Percentiles rank a stretch among this genome's conserved stretches.
These are phyloP conservation scores for Nakaseomyces nivariensis DNA, from an alignment of 1,139 yeast species.

Conservation along the genomic window DNA sequence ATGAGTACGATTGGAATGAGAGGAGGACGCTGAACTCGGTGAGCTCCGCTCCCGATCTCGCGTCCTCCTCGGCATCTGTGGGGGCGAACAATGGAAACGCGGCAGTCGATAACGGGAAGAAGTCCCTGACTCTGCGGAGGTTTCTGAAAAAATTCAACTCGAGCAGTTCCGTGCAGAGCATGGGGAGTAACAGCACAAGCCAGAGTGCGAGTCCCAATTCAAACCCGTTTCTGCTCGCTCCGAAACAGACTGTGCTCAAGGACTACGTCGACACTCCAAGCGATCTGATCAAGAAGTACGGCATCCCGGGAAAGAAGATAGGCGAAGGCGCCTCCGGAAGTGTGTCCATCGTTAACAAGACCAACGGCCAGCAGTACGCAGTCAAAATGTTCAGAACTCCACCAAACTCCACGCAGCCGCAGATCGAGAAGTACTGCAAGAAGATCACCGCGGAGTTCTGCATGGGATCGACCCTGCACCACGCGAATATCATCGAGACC, in stretches of 20 bases:
- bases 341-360: constrained; percentile 47
- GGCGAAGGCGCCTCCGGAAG: constrained; percentile 79
- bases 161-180: constrained; percentile 5
- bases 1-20: constrained; percentile 10
- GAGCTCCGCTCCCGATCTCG: not conserved
- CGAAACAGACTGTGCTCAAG: constrained; percentile 1
- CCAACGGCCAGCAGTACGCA: constrained; percentile 49
- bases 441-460: constrained; percentile 61
- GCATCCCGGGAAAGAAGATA: constrained; percentile 47
- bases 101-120: constrained; percentile 12
- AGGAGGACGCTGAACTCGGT: not conserved
- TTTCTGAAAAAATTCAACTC: constrained; percentile 29
- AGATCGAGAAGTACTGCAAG: constrained; percentile 43
- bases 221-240: too few relatives aligned
- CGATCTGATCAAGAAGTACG: constrained; percentile 41
- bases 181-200: not conserved
- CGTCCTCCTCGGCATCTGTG: too few relatives aligned
- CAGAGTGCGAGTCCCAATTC: not conserved
- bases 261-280: constrained; percentile 32
- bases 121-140: constrained; percentile 28
- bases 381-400: constrained; percentile 53
- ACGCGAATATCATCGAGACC: constrained; percentile 56
- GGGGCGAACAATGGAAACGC: too few relatives aligned
- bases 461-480: constrained; percentile 50
- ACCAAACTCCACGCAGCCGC: constrained; percentile 6